Evolutionary conservation across 345 rosid genomes (phyloP), one percentile per base, ranked within the genome.

Genomic region (Rhizophora apiculata): DNA sequence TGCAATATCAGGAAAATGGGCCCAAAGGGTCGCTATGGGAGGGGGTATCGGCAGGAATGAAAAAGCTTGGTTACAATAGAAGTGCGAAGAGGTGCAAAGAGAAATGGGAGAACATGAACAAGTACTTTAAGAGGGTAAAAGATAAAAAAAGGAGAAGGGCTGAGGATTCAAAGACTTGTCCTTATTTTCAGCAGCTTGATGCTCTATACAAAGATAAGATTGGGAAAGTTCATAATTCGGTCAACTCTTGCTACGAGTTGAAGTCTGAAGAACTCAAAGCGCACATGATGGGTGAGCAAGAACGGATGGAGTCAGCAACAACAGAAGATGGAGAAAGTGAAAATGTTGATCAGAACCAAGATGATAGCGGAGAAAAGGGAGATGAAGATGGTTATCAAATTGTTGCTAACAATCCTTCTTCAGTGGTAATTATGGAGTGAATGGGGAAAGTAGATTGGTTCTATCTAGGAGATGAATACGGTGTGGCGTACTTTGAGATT

Each of bases 181-280:
- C 76, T 43, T 77, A 77, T 54, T 77, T 72, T 60, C 60, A 72
- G 6, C 76, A 80, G 78, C 87, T 91, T 15, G 89, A 91, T 72
- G 90, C 88, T 51, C 54, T 91, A 57, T 80, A 91, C 74, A 87
- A 75, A 21, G 85, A 80, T 80, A 88, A 83, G 77, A 80, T 52
- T 51, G 64, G 67, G 79, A 84, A 67, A 65, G 58, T 63, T 63
- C 77, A 75, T 52, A 60, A 71, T 56, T 30, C 74, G 0, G 75
- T 32, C 52, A 76, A 65, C 63, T 57, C 78, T 0, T 69, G 77
- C 30, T 58, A 46, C 20, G 83, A 85, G 51, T 56, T 74, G 71
- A 82, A 77, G 77, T 85, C 85, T 3, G 89, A 81, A 65, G 89
- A 83, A 60, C 87, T 81, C 63, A 64, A 83, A 63, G 76, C 81